These are phyloP conservation scores for Neoboletus brunneissimus DNA, from an alignment of 768 basidiomycete species.

Conservation along the genomic window DNA sequence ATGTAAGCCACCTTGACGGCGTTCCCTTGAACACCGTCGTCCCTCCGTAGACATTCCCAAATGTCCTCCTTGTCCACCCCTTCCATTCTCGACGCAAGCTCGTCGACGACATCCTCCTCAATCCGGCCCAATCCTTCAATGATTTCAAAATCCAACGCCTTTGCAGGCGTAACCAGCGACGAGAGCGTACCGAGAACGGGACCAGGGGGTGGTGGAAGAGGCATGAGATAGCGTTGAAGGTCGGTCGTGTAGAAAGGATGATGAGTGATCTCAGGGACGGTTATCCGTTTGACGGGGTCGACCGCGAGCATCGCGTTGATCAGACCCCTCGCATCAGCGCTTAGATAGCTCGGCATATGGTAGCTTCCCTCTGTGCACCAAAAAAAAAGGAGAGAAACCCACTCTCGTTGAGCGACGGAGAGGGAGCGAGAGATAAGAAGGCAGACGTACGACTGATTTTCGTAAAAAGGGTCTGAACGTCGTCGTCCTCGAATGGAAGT, in stretches of 20 bases:
- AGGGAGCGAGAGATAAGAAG: neutral
- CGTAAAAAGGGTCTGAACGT: constrained; percentile 87
- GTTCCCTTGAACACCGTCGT: constrained; percentile 86
- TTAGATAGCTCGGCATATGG: constrained; percentile 79
- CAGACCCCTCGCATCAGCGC: constrained; percentile 71
- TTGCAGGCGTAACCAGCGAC: constrained; percentile 66
- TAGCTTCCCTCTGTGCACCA: constrained; percentile 73
- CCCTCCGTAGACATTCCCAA: constrained; percentile 78
- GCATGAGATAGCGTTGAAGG: constrained; percentile 81
- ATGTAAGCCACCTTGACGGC: constrained; percentile 96
- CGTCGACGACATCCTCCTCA: constrained; percentile 87
- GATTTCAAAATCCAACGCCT: constrained; percentile 71
- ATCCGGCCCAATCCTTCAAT: constrained; percentile 92
- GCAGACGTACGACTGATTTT: constrained; percentile 80
- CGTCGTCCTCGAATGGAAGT: constrained; percentile 96
- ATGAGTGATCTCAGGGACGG: constrained; percentile 84
- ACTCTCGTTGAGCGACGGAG: neutral
- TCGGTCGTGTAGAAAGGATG: constrained; percentile 89
- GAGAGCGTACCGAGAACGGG: constrained; percentile 75
- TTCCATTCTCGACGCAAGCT: constrained; percentile 67
- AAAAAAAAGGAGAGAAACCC: neutral
- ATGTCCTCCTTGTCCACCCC: constrained; percentile 82
- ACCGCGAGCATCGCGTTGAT: constrained; percentile 89
- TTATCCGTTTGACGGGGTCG: constrained; percentile 93
- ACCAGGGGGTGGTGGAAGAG: constrained; percentile 74